Evolutionary conservation across 139 green algal genomes (phyloP).

Genomic region (Micractinium sp.): DNA sequence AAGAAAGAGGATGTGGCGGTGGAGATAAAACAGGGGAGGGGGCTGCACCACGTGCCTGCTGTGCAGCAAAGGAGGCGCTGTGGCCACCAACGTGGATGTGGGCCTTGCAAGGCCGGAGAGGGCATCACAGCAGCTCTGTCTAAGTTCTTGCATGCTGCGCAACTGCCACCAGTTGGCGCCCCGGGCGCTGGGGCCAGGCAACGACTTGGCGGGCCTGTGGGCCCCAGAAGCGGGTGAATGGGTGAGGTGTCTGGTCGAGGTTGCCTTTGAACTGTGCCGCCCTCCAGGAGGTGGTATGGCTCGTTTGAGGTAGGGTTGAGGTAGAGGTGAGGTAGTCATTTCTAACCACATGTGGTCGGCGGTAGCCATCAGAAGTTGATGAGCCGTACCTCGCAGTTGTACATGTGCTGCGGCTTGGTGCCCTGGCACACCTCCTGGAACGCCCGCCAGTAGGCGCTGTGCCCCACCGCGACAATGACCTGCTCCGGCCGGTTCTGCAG

Average conservation of each 20-base stretch:
- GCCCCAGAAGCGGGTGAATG: too few species aligned
- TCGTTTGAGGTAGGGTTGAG: too few species aligned
- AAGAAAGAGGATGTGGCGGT: not conserved
- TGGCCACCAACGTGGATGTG: too few species aligned
- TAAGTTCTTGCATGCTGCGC: not conserved
- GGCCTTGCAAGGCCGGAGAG: too few species aligned
- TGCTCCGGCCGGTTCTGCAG: slow-evolving; percentile 59
- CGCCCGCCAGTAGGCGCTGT: slow-evolving; percentile 67
- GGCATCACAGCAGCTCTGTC: too few species aligned
- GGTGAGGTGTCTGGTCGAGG: too few species aligned
- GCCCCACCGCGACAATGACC: slow-evolving; percentile 74
- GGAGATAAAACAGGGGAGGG: too few species aligned
- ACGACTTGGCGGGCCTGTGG: too few species aligned
- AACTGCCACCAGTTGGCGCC: not conserved
- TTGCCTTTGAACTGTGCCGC: too few species aligned
- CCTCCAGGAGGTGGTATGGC: too few species aligned
- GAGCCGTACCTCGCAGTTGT: slow-evolving; percentile 69
- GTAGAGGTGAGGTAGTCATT: too few species aligned
- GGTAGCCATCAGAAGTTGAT: slow-evolving; percentile 9
- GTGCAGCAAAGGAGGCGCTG: not conserved
- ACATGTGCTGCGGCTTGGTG: slow-evolving; percentile 41
- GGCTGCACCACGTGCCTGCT: not conserved
- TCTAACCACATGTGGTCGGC: not conserved
- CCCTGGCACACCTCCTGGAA: slow-evolving; percentile 27
- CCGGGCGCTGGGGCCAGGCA: not conserved